Evolutionary conservation across 495 filamentous ascomycete genomes (phyloP).

Genomic region (Mytilinidion resinicola): DNA sequence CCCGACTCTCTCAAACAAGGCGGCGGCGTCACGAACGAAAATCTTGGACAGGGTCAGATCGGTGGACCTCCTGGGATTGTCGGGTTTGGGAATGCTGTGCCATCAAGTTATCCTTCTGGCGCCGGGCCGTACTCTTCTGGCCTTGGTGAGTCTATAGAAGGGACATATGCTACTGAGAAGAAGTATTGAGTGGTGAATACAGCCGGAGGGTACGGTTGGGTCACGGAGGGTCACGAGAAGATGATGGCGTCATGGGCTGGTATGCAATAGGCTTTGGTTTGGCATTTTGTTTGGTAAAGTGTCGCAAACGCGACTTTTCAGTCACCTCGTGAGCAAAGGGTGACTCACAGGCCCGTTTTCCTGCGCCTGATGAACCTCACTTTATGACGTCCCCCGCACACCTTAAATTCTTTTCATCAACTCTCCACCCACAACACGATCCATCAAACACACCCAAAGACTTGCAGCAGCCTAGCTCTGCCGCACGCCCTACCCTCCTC

Average conservation of each 20-base stretch:
- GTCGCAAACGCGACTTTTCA: too few relatives aligned
- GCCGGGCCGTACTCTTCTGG: slow-evolving; percentile 25
- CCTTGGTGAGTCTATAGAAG: slow-evolving; percentile 28
- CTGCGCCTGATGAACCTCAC: neutral
- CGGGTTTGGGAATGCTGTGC: slow-evolving; percentile 29
- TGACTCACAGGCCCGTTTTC: neutral
- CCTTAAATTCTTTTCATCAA: neutral
- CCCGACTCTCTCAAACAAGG: slow-evolving; percentile 25
- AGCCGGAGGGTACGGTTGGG: slow-evolving; percentile 2
- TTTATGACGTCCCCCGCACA: neutral
- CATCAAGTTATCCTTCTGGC: slow-evolving; percentile 26
- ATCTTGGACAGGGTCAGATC: slow-evolving; percentile 15
- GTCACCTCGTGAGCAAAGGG: too few relatives aligned
- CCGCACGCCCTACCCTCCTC: too few relatives aligned
- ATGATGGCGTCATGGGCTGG: too few relatives aligned
- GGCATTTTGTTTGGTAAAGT: neutral
- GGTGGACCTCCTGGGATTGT: slow-evolving; percentile 22
- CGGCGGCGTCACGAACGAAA: slow-evolving; percentile 18
- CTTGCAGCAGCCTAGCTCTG: neutral
- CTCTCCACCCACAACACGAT: neutral
- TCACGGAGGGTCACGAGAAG: neutral
- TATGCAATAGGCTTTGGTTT: neutral
- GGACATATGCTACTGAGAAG: slow-evolving; percentile 11
- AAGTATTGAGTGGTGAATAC: neutral
- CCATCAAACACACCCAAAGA: neutral